Evolutionary conservation across 2,329 filamentous ascomycete species (phyloP).

Genomic region (Aspergillus intermedius): DNA sequence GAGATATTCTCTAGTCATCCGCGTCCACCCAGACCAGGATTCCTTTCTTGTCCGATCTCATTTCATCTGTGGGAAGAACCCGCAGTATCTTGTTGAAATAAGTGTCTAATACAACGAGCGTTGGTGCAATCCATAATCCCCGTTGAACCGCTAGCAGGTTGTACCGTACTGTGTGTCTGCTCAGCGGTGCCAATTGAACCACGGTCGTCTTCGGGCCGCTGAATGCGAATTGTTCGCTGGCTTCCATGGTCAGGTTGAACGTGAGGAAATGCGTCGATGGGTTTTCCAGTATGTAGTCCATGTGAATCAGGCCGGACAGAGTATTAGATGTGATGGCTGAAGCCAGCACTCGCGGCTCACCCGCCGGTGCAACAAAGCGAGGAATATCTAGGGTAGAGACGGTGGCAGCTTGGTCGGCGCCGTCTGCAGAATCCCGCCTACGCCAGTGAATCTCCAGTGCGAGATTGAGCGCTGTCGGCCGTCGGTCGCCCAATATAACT

Average conservation of each 20-base stretch:
- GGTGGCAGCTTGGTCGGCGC: slow-evolving; percentile 41
- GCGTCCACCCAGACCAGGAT: slow-evolving; percentile 40
- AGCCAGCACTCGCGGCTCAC: slow-evolving; percentile 76
- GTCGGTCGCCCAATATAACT: slow-evolving; percentile 70
- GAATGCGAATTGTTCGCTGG: slow-evolving; percentile 87
- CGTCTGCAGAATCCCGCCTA: slow-evolving; percentile 40
- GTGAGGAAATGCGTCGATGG: slow-evolving; percentile 91
- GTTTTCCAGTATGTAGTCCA: slow-evolving; percentile 77
- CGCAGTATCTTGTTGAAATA: slow-evolving; percentile 89
- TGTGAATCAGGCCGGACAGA: slow-evolving; percentile 35
- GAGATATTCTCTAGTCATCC: slow-evolving; percentile 21
- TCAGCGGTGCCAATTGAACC: slow-evolving; percentile 75
- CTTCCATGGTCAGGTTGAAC: slow-evolving; percentile 87
- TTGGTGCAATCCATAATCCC: slow-evolving; percentile 57
- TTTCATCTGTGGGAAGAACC: slow-evolving; percentile 70
- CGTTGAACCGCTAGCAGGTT: slow-evolving; percentile 60
- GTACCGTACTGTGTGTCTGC: slow-evolving; percentile 66
- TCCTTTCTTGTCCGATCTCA: slow-evolving; percentile 50
- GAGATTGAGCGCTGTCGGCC: slow-evolving; percentile 66
- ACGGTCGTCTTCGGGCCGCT: slow-evolving; percentile 77
- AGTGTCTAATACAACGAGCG: slow-evolving; percentile 74
- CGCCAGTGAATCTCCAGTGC: slow-evolving; percentile 72
- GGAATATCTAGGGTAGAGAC: slow-evolving; percentile 69
- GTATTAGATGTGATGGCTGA: slow-evolving; percentile 33
- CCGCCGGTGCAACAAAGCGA: slow-evolving; percentile 70